A percentile compares a stretch with the other conserved stretches of the same genome.
These are phyloP conservation scores for Fusarium proliferatum DNA, from an alignment of 2,329 filamentous ascomycete genomes.

Conservation along the genomic window DNA sequence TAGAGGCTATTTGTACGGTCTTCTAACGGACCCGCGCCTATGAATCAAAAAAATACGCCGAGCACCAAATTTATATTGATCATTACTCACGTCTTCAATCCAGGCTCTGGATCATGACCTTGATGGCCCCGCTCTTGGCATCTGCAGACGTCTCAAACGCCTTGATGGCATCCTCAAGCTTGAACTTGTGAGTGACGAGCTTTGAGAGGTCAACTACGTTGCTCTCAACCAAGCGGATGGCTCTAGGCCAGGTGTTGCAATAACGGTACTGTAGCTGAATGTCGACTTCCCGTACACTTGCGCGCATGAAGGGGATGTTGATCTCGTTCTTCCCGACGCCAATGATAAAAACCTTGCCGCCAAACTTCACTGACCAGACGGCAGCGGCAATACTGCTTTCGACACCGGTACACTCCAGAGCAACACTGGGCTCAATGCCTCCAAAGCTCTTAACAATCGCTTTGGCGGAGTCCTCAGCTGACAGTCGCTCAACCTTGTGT, in stretches of 20 bases:
- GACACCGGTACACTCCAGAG: slow-evolving; percentile 94
- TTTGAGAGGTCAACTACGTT: slow-evolving; percentile 83
- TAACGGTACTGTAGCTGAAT: slow-evolving; percentile 98
- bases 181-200: slow-evolving; percentile 89
- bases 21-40: slow-evolving; percentile 34
- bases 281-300: slow-evolving; percentile 91
- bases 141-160: slow-evolving; percentile 91
- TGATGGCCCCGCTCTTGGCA: slow-evolving; percentile 94
- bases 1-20: slow-evolving; percentile 19
- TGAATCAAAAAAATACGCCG: slow-evolving; percentile 41
- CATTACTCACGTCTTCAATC: slow-evolving; percentile 52
- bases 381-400: slow-evolving; percentile 88
- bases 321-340: slow-evolving; percentile 97
- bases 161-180: slow-evolving; percentile 85
- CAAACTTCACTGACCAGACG: slow-evolving; percentile 92
- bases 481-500: slow-evolving; percentile 77
- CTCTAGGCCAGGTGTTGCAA: slow-evolving; percentile 94
- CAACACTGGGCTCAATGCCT: slow-evolving; percentile 82
- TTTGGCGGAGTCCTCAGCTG: slow-evolving; percentile 77
- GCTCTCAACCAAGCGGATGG: slow-evolving; percentile 87
- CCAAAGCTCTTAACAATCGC: slow-evolving; percentile 76
- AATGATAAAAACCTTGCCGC: slow-evolving; percentile 96
- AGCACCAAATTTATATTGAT: slow-evolving; percentile 35
- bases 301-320: slow-evolving; percentile 93
- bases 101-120: slow-evolving; percentile 89